phyloP scores from a whole-genome alignment of 2,329 filamentous ascomycete genomes.

The Cercospora zeae-maydis region DNA sequence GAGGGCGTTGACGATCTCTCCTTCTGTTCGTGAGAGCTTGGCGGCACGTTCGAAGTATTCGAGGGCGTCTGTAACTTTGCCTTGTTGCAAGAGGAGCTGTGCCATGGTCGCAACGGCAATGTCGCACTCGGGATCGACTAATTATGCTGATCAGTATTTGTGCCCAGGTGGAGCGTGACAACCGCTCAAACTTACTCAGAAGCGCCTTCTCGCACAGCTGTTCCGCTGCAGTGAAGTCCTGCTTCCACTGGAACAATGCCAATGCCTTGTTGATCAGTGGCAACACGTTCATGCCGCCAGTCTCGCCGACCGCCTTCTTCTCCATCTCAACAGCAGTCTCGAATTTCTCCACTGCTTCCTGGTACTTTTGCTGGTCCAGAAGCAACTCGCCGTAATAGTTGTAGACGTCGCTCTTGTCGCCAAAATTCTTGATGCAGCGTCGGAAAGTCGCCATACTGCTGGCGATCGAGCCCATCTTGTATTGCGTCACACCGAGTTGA shows the following conservation, averaged over 20 bases:
- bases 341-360: constrained; percentile 95
- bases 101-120: constrained; percentile 99
- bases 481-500: constrained; percentile 97
- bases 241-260: constrained; percentile 96
- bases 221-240: constrained; percentile 91
- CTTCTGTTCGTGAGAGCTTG: constrained; percentile 88
- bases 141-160: constrained; percentile 37
- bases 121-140: constrained; percentile 96
- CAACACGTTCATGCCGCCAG: constrained; percentile 93
- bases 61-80: constrained; percentile 90
- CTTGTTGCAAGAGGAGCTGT: constrained; percentile 93
- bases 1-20: constrained; percentile 91
- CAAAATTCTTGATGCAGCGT: constrained; percentile 96
- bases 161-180: background rate
- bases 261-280: constrained; percentile 98
- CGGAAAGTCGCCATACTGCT: constrained; percentile 99
- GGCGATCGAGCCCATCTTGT: constrained; percentile 98
- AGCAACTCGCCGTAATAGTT: constrained; percentile 99
- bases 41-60: constrained; percentile 97
- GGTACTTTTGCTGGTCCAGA: constrained; percentile 91
- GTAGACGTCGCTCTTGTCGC: constrained; percentile 93
- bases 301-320: constrained; percentile 65
- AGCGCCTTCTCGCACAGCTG: constrained; percentile 95
- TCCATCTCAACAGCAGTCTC: constrained; percentile 99
- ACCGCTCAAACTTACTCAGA: constrained; percentile 66